phyloP scores from a whole-genome alignment of 2,329 filamentous ascomycete species.

The Fusarium sambucinum region DNA sequence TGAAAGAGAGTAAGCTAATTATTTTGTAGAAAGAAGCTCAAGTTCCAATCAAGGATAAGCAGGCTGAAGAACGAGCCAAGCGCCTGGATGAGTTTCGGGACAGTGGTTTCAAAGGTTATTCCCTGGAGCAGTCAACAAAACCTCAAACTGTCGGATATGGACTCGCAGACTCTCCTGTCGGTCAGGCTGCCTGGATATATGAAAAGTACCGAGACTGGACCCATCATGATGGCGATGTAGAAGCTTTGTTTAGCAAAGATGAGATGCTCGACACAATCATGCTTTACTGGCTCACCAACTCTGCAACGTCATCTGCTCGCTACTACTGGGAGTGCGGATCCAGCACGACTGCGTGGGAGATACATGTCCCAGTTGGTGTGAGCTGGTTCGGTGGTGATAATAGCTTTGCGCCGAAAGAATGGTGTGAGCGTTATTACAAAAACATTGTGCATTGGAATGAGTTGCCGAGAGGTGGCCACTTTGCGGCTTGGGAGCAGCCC shows the following conservation, averaged over 20 bases:
- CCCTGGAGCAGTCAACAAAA: slow-evolving; percentile 13
- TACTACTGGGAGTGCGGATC: slow-evolving; percentile 20
- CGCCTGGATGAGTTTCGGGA: not conserved
- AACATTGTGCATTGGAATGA: slow-evolving; percentile 10
- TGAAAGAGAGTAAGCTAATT: not conserved
- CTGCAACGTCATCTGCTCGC: slow-evolving; percentile 12
- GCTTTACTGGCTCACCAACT: slow-evolving; percentile 26
- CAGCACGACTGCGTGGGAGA: not conserved
- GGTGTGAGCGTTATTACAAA: slow-evolving; percentile 10
- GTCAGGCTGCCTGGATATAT: slow-evolving; percentile 23
- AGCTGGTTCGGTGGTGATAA: slow-evolving; percentile 26
- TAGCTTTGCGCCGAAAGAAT: slow-evolving; percentile 15
- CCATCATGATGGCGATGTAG: slow-evolving; percentile 14
- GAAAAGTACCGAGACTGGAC: slow-evolving; percentile 26
- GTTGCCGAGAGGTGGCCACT: not conserved
- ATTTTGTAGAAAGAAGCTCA: slow-evolving; percentile 2
- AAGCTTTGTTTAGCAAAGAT: slow-evolving; percentile 13
- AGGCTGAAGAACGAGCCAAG: slow-evolving; percentile 12
- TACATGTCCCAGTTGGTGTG: slow-evolving; percentile 11
- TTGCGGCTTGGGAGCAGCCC: slow-evolving; percentile 9
- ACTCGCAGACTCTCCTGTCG: slow-evolving; percentile 19
- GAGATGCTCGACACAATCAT: slow-evolving; percentile 26
- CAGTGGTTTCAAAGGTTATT: slow-evolving; percentile 7
- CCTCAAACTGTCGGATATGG: slow-evolving; percentile 21
- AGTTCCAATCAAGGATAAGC: not conserved